Evolutionary conservation across 2,329 filamentous ascomycete genomes (phyloP).

Genomic region (Aspergillus viridinutans): DNA sequence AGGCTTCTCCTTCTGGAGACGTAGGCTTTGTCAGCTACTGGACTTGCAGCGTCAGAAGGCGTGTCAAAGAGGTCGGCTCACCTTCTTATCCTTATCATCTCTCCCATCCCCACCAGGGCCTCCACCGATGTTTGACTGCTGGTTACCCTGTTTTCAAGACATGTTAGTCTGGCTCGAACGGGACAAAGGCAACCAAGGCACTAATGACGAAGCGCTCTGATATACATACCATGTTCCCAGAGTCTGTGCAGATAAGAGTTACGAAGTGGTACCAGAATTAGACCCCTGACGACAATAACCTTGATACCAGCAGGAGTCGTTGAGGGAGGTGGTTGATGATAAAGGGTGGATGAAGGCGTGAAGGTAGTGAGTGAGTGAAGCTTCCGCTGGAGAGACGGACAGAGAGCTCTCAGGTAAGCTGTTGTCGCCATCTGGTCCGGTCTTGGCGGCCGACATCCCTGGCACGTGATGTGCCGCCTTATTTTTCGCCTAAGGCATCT

Average conservation of each 20-base stretch:
- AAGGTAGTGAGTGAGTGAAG: constrained; percentile 9
- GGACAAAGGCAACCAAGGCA: background rate
- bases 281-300: background rate
- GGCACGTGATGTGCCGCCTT: constrained; percentile 6
- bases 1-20: constrained; percentile 88
- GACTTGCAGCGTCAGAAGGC: background rate
- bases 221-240: constrained; percentile 32
- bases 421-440: constrained; percentile 15
- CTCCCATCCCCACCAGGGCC: constrained; percentile 69
- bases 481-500: constrained; percentile 7
- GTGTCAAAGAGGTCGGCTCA: constrained; percentile 27
- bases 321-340: constrained; percentile 10
- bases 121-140: constrained; percentile 76
- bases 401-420: constrained; percentile 15
- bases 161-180: constrained; percentile 19
- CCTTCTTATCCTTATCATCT: constrained; percentile 93
- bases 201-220: constrained; percentile 5
- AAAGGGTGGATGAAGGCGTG: constrained; percentile 16
- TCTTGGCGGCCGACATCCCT: constrained; percentile 9
- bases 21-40: constrained; percentile 14
- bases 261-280: background rate
- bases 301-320: constrained; percentile 7
- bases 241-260: background rate
- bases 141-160: constrained; percentile 41
- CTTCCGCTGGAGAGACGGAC: background rate